These are phyloP conservation scores for Dioscorea alata DNA, from an alignment of 106 monocot species.

Conservation along the genomic window DNA sequence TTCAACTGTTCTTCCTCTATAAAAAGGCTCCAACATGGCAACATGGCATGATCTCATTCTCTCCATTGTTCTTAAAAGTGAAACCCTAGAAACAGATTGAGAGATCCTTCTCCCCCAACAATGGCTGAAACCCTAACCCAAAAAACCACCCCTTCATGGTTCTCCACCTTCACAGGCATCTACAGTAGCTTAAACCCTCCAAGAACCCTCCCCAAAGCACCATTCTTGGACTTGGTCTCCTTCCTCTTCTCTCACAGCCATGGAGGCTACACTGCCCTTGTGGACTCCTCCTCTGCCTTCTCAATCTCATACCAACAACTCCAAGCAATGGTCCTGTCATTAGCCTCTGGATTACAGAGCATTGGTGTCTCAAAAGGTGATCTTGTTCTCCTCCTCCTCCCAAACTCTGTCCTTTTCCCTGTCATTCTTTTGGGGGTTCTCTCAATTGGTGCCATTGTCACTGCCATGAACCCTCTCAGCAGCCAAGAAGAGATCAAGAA, in stretches of 20 bases:
- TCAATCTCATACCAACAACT: conserved; percentile 39
- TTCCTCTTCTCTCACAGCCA: conserved; percentile 48
- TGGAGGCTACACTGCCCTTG: conserved; percentile 33
- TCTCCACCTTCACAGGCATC: conserved; percentile 49
- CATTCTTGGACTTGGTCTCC: conserved; percentile 36
- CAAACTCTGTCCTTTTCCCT: conserved; percentile 57
- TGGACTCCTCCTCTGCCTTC: conserved; percentile 39
- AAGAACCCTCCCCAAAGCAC: conserved; percentile 36
- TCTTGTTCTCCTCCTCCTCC: conserved; percentile 54
- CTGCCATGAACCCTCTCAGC: conserved; percentile 52
- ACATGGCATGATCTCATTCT: too few species aligned
- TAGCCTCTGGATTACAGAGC: conserved; percentile 42
- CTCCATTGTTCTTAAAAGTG: too few species aligned
- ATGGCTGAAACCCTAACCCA: conserved; percentile 5
- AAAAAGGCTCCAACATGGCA: too few species aligned
- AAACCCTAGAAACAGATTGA: too few species aligned
- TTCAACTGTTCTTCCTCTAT: too few species aligned
- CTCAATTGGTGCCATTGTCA: conserved; percentile 40
- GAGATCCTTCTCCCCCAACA: neutral
- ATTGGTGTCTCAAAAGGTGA: conserved; percentile 22
- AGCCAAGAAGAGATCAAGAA: conserved; percentile 41
- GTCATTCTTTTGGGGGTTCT: conserved; percentile 47
- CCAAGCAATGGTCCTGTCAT: conserved; percentile 22
- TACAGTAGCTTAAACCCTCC: conserved; percentile 49
- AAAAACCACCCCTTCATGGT: conserved; percentile 10